These are phyloP conservation scores for Primulina tabacum DNA, from an alignment of 257 asterid species.

Conservation along the genomic window DNA sequence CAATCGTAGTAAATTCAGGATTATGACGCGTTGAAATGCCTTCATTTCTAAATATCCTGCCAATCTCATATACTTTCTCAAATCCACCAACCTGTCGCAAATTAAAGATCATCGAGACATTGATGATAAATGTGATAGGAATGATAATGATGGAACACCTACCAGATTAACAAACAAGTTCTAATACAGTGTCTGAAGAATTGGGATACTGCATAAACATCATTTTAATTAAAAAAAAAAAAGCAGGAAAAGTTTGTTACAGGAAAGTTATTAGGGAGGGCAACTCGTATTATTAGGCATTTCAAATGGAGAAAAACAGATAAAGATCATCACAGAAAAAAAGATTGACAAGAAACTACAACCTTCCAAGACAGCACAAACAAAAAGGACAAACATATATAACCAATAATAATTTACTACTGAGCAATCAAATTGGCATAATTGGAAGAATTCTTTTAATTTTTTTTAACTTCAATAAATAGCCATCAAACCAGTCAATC, in stretches of 20 bases:
- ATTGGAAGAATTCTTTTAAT: neutral
- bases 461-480: slow-evolving; percentile 4
- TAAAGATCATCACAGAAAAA: neutral
- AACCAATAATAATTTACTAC: neutral
- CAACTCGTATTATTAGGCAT: neutral
- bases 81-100: slow-evolving; percentile 86
- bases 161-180: neutral
- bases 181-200: neutral
- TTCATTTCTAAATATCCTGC: slow-evolving; percentile 92
- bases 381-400: neutral
- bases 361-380: neutral
- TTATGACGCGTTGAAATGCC: slow-evolving; percentile 99
- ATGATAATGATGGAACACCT: slow-evolving; percentile 5
- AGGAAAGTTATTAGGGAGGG: neutral
- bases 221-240: too few relatives aligned
- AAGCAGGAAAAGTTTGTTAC: neutral
- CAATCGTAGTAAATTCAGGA: slow-evolving; percentile 98
- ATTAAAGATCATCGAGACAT: slow-evolving; percentile 20
- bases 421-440: neutral
- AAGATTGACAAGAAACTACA: neutral
- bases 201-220: neutral
- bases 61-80: slow-evolving; percentile 93
- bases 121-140: slow-evolving; percentile 8
- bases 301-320: neutral
- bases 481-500: neutral